A percentile compares a stretch with the other conserved stretches of the same genome.
phyloP scores from a whole-genome alignment of 176 grass and related monocot genomes.

The Oropetium thomaeum region DNA sequence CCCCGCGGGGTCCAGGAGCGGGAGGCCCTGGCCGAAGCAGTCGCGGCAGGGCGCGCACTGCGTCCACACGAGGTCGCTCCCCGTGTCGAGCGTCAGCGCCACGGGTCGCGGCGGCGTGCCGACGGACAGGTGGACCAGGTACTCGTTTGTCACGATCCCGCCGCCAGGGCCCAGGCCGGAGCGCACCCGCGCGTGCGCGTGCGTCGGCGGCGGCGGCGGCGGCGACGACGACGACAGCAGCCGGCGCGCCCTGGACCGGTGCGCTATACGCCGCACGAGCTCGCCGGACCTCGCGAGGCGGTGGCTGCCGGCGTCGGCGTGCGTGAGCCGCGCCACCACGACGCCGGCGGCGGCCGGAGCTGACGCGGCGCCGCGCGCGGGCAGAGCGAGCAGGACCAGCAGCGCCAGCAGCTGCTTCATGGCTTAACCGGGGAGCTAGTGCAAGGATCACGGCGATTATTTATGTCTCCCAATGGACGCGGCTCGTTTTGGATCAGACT shows the following conservation, averaged over 20 bases:
- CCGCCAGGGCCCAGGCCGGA: neutral
- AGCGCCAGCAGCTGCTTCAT: constrained; percentile 38
- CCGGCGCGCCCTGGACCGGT: constrained; percentile 29
- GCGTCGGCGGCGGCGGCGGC: neutral
- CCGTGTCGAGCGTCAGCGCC: constrained; percentile 71
- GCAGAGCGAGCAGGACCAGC: constrained; percentile 46
- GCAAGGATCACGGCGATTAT: constrained; percentile 12
- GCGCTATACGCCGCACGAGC: constrained; percentile 50
- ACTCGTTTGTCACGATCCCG: constrained; percentile 63
- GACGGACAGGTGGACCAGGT: constrained; percentile 52
- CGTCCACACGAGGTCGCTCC: constrained; percentile 90
- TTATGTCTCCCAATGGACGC: neutral
- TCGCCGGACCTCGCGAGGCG: constrained; percentile 39
- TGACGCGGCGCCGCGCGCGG: constrained; percentile 6
- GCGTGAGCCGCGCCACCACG: constrained; percentile 45
- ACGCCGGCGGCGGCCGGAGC: constrained; percentile 21
- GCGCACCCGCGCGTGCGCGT: neutral
- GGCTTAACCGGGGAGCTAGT: constrained; percentile 10
- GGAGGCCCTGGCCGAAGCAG: constrained; percentile 53
- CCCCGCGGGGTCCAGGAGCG: constrained; percentile 44
- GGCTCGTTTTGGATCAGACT: neutral
- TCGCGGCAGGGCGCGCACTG: constrained; percentile 71
- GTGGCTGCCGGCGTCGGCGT: constrained; percentile 41
- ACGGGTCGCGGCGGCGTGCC: constrained; percentile 59
- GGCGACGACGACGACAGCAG: neutral